A percentile compares a stretch with the other conserved stretches of the same genome.
Evolutionary conservation across 164 flowering plant species (phyloP).

Genomic region (Dillenia suffruticosa): DNA sequence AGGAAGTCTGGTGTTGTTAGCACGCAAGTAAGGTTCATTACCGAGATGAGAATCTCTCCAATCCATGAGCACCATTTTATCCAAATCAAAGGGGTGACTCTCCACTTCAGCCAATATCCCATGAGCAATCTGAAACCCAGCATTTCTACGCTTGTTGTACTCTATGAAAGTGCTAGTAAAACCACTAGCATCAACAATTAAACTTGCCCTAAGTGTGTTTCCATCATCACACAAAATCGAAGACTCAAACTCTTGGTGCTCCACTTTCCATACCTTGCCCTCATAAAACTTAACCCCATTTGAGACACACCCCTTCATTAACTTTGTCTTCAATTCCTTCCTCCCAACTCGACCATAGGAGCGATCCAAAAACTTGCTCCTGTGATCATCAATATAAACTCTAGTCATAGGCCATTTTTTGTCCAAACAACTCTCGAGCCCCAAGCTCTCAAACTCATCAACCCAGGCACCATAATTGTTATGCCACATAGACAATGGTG

Average conservation of each 20-base stretch:
- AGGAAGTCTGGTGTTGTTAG: slow-evolving; percentile 38
- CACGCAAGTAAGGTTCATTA: slow-evolving; percentile 53
- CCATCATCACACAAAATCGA: slow-evolving; percentile 58
- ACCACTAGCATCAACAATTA: slow-evolving; percentile 74
- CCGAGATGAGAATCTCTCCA: slow-evolving; percentile 77
- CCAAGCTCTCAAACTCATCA: slow-evolving; percentile 62
- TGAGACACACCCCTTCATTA: slow-evolving; percentile 37
- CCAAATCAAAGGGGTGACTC: slow-evolving; percentile 64
- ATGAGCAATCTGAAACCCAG: slow-evolving; percentile 75
- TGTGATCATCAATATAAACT: slow-evolving; percentile 45
- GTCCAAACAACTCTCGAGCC: slow-evolving; percentile 55
- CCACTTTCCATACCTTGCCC: slow-evolving; percentile 61
- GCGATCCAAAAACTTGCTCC: slow-evolving; percentile 49
- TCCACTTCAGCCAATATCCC: slow-evolving; percentile 74
- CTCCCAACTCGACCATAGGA: slow-evolving; percentile 61
- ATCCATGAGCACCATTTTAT: slow-evolving; percentile 82
- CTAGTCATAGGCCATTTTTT: slow-evolving; percentile 58
- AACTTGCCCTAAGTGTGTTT: slow-evolving; percentile 37
- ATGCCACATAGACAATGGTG: slow-evolving; percentile 67
- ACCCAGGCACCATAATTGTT: slow-evolving; percentile 87
- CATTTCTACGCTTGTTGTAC: slow-evolving; percentile 47
- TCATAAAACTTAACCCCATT: slow-evolving; percentile 52
- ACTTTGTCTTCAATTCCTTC: slow-evolving; percentile 36
- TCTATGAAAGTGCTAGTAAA: slow-evolving; percentile 43
- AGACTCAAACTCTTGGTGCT: slow-evolving; percentile 58